Evolutionary conservation across 345 rosid species (phyloP).

Genomic region (Hypericum perforatum): DNA sequence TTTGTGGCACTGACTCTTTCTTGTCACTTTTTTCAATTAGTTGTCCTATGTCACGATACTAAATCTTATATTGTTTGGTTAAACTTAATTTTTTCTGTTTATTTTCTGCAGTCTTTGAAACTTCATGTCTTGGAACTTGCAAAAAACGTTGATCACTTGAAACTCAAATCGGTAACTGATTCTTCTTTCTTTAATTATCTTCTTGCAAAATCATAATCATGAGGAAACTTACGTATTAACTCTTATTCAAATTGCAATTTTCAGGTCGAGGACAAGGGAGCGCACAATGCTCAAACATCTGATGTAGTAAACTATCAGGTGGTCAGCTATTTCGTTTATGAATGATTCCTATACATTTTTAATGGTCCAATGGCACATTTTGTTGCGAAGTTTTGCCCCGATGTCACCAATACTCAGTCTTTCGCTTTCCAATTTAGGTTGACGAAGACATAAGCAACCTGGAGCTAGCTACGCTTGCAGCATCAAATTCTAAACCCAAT

Average conservation of each 20-base stretch:
- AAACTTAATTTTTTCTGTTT: slow-evolving; percentile 7
- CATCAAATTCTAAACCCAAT: slow-evolving; percentile 22
- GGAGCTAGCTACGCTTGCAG: slow-evolving; percentile 15
- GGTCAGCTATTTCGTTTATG: slow-evolving; percentile 18
- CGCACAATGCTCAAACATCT: slow-evolving; percentile 22
- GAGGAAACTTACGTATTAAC: background rate
- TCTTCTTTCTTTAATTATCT: background rate
- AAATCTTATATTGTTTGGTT: background rate
- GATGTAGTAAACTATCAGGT: slow-evolving; percentile 29
- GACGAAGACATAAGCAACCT: slow-evolving; percentile 20
- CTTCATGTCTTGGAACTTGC: slow-evolving; percentile 77
- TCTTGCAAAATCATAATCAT: background rate
- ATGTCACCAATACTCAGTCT: slow-evolving; percentile 5
- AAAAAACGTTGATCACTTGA: slow-evolving; percentile 46
- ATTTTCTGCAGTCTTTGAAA: slow-evolving; percentile 65
- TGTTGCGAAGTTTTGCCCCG: slow-evolving; percentile 7
- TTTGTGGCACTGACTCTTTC: too few relatives aligned
- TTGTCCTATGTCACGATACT: background rate
- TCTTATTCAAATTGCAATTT: background rate
- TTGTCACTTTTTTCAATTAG: too few relatives aligned
- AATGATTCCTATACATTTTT: background rate
- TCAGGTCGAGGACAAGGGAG: slow-evolving; percentile 46
- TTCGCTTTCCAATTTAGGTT: slow-evolving; percentile 21
- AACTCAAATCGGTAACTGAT: slow-evolving; percentile 50
- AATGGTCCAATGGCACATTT: background rate